Evolutionary conservation across 306 rosid genomes (phyloP), one percentile per base, ranked within the genome.

Genomic region (barrel medic (Medicago truncatula)): DNA sequence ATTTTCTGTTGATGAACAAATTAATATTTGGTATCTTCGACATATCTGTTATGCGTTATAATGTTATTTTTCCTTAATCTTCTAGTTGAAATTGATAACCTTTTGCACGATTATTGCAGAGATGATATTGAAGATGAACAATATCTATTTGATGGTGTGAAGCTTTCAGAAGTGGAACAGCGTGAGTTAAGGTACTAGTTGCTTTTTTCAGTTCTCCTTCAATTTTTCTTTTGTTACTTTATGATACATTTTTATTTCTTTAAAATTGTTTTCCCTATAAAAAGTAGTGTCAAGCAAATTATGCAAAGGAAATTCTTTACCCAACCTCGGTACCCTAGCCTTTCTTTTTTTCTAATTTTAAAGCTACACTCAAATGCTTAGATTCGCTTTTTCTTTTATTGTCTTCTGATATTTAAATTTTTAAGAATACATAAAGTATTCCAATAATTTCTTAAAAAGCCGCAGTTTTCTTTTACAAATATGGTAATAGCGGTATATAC

Each of bases 51-150:
- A 65, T 49, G 47, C 46, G 63, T 18, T 56, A 70, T 15, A 74
- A 18, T 69, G 41, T 49, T 78, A 50, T 9, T 70, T 70, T 21
- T 50, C 76, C 80, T 59, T 68, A 25, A 18, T 38, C 34, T 41
- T 80, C 63, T 71, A 7, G 5, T 60, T 59, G 76, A 64, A 25
- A 75, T 44, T 71, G 49, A 46, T 67, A 70, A 36, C 75, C 67
- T 43, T 67, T 62, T 39, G 17, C 52, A 39, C 56, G 64, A 74
- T 46, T 58, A 57, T 73, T 39, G 41, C 92, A 91, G 97, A 75
- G 99, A 90, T 71, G 97, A 92, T 56, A 87, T 95, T 83, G 93
- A 87, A 84, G 99, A 95, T 59, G 99, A 95, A 49, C 96, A 92
- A 63, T 95, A 95, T 86, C 83, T 92, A 23, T 95, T 92, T 85